Conservation (phyloP, 106 monocot species). For the Platanthera guangdongensis region DNA sequence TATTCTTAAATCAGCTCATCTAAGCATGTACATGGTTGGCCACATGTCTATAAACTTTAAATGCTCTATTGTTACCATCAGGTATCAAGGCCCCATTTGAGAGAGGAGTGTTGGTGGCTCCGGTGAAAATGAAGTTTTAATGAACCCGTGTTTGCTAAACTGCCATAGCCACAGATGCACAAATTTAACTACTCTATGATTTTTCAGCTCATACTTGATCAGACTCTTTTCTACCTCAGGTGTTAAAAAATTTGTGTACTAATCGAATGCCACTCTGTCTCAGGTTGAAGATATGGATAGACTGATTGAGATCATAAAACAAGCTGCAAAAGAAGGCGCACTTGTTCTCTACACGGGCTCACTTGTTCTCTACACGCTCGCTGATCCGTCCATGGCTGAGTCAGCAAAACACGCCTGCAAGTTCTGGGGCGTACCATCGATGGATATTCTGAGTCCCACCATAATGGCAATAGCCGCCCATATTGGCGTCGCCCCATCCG, state of each 20-base stretch:
- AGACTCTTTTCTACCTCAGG: not conserved
- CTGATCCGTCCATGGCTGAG: constrained; percentile 65
- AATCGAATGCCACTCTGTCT: constrained; percentile 1
- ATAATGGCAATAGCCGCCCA: constrained; percentile 80
- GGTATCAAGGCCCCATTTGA: too few species aligned
- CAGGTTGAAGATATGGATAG: constrained; percentile 63
- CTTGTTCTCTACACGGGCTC: constrained; percentile 77
- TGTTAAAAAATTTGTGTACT: not conserved
- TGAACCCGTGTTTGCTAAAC: not conserved
- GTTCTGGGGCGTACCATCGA: constrained; percentile 53
- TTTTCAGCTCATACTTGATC: too few species aligned
- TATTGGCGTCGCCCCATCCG: constrained; percentile 77
- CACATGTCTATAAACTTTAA: too few species aligned
- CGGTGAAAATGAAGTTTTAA: too few species aligned
- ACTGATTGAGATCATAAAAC: constrained; percentile 69
- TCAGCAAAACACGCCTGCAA: constrained; percentile 62
- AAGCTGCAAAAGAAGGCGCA: constrained; percentile 80
- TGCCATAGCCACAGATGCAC: not conserved
- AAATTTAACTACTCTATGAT: not conserved
- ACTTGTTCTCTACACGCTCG: constrained; percentile 76
- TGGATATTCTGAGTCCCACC: constrained; percentile 69
- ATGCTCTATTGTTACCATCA: too few species aligned
- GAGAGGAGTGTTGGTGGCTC: too few species aligned
- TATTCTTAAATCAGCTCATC: too few species aligned
- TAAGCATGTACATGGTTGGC: too few species aligned